A percentile compares a stretch with the other conserved stretches of the same genome.
Evolutionary conservation across 2,329 filamentous ascomycete genomes (phyloP).

Genomic region (Aspergillus terreus): DNA sequence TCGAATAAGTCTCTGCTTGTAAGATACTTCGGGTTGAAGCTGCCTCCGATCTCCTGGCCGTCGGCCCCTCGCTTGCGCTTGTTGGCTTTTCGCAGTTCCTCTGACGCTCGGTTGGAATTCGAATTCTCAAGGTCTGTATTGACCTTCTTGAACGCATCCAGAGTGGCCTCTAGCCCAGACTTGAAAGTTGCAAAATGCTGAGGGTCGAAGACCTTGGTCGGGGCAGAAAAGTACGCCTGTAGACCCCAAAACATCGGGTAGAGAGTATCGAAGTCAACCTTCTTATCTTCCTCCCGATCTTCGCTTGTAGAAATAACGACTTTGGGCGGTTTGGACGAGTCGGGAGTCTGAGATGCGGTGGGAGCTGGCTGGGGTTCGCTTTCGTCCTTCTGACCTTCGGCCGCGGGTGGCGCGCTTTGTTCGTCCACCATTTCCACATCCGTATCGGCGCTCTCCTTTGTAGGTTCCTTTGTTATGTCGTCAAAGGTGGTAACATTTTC

Average conservation of each 20-base stretch:
- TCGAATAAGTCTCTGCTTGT: slow-evolving; percentile 97
- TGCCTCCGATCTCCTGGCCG: slow-evolving; percentile 62
- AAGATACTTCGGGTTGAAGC: slow-evolving; percentile 96
- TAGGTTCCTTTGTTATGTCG: slow-evolving; percentile 39
- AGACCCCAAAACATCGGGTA: slow-evolving; percentile 94
- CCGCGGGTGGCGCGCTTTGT: slow-evolving; percentile 27
- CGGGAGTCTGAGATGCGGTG: slow-evolving; percentile 12
- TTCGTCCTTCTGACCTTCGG: slow-evolving; percentile 29
- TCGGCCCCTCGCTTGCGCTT: slow-evolving; percentile 69
- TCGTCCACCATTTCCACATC: slow-evolving; percentile 58
- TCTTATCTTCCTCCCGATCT: slow-evolving; percentile 25
- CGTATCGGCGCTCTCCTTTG: slow-evolving; percentile 52
- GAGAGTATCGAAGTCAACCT: slow-evolving; percentile 66
- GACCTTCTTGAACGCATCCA: slow-evolving; percentile 71
- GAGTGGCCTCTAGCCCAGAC: slow-evolving; percentile 58
- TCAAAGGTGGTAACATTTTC: slow-evolving; percentile 92
- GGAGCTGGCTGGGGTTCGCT: slow-evolving; percentile 18
- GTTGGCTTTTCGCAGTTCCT: slow-evolving; percentile 60
- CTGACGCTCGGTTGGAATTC: slow-evolving; percentile 53
- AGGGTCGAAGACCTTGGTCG: slow-evolving; percentile 73
- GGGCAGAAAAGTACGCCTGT: slow-evolving; percentile 88
- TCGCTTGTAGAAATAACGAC: slow-evolving; percentile 21
- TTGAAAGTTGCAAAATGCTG: slow-evolving; percentile 65
- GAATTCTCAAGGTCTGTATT: slow-evolving; percentile 66
- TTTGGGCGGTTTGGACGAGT: slow-evolving; percentile 20